Evolutionary conservation across 2,329 filamentous ascomycete species (phyloP), one percentile per base, ranked within the genome.

Genomic region (Zymoseptoria pseudotritici): DNA sequence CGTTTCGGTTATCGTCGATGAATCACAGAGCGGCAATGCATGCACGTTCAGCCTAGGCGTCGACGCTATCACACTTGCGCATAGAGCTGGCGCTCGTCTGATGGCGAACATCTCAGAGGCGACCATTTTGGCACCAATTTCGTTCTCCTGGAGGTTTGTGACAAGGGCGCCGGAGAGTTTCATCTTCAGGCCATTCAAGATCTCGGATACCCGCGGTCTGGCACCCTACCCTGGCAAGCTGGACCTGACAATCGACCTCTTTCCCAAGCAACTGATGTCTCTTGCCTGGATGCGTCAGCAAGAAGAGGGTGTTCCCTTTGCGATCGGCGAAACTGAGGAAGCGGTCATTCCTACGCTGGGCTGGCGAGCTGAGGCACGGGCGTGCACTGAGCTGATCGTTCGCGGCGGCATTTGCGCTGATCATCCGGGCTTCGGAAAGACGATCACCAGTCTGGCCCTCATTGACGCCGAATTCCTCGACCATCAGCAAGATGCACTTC

Each of bases 391-490:
- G n/a, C 54, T 75, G 56, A 42, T 61, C 31, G 62, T 86, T 50
- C 79, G 78, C 19, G 86, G 86, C 11, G 86, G 86, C 4, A 77
- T 88, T 19, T 75, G 87, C 36, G 85, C 85, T 2, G 84, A 87
- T 66, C 78, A 83, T 52, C 84, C 87, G 36, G 85, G 83, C 0
- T 88, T 86, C 67, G 86, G 86, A 0, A 89, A 89, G 66, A 89
- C 86, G 0, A 80, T 84, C 1, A 80, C 82, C 0, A 80, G 79
- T 2, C 75, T 88, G 11, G 84, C 78, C 0, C 71, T 88, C 8
- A 79, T 87, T 29, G 76, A 82, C 42, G 70, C 73, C 3, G 76
- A 80, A 52, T 76, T 77, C 29, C 61, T 72, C 9, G 51, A 66
- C 7, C 24, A 55, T 1, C 13, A 19, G 49, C 31, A 19, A 4